Conservation (phyloP, 129 eudicot species). For the Logfia minima region DNA sequence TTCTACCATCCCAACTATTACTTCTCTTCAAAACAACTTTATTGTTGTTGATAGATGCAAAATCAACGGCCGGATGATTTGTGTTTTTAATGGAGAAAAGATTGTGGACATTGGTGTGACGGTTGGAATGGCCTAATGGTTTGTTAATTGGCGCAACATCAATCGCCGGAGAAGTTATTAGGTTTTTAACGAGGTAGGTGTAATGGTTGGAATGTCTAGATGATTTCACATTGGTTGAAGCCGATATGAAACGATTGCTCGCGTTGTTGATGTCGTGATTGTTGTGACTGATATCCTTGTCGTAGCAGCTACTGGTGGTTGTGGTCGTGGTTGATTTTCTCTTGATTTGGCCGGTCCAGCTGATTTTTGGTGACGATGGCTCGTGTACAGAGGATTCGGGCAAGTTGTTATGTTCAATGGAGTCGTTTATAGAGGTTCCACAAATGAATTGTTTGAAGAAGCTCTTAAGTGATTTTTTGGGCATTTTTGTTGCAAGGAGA, state of each 20-base stretch:
- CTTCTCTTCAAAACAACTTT: constrained; percentile 24
- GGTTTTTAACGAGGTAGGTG: neutral
- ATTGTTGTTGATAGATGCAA: neutral
- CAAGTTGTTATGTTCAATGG: constrained; percentile 12
- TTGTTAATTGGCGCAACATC: neutral
- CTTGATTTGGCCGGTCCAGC: constrained; percentile 79
- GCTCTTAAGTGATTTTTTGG: constrained; percentile 26
- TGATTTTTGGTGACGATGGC: constrained; percentile 69
- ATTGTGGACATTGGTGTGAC: constrained; percentile 36
- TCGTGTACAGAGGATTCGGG: constrained; percentile 31
- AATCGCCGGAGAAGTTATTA: neutral
- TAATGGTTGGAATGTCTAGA: neutral
- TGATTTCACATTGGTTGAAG: neutral
- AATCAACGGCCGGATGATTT: constrained; percentile 29
- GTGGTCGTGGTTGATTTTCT: constrained; percentile 37
- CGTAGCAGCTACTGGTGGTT: neutral
- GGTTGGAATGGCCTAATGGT: constrained; percentile 26
- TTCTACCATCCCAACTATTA: constrained; percentile 28
- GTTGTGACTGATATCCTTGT: neutral
- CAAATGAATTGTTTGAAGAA: constrained; percentile 59
- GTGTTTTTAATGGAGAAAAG: constrained; percentile 18
- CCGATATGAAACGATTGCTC: neutral
- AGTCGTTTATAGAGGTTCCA: constrained; percentile 48
- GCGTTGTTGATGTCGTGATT: neutral
- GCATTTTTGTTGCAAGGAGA: constrained; percentile 23